Conservation (phyloP, 768 basidiomycete species). For the Megacollybia marginata region DNA sequence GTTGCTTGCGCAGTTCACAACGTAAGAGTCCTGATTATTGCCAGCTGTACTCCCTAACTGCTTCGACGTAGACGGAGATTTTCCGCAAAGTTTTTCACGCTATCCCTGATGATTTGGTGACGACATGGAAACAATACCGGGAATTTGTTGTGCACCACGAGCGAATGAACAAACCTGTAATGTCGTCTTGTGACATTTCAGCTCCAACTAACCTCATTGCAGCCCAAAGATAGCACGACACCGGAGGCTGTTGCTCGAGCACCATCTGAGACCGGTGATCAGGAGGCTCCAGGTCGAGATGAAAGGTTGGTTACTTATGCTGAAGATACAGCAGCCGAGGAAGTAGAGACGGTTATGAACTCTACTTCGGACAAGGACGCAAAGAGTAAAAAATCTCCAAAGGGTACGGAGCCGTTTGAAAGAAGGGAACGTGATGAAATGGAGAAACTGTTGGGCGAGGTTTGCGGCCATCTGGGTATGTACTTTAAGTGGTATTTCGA, state of each 20-base stretch:
- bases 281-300: constrained; percentile 15
- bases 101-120: constrained; percentile 86
- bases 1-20: constrained; percentile 82
- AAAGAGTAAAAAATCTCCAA: constrained; percentile 28
- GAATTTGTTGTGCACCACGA: constrained; percentile 77
- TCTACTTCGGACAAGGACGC: constrained; percentile 27
- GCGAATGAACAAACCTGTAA: constrained; percentile 60
- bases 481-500: neutral
- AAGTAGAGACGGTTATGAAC: constrained; percentile 10
- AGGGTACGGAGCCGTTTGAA: constrained; percentile 65
- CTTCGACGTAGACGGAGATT: constrained; percentile 72
- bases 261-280: constrained; percentile 51
- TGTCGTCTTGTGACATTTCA: constrained; percentile 12
- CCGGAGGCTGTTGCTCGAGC: constrained; percentile 44
- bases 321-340: constrained; percentile 9
- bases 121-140: constrained; percentile 93
- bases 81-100: constrained; percentile 93
- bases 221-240: constrained; percentile 36
- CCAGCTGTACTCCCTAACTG: neutral
- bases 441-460: constrained; percentile 70
- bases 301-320: constrained; percentile 1
- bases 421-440: constrained; percentile 84
- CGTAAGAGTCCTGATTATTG: constrained; percentile 36
- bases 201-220: constrained; percentile 4
- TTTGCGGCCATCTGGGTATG: constrained; percentile 85